Percentiles rank a stretch among this genome's conserved stretches.
Evolutionary conservation across 2,329 filamentous ascomycete species (phyloP).

Genomic region (Pyricularia sp.): DNA sequence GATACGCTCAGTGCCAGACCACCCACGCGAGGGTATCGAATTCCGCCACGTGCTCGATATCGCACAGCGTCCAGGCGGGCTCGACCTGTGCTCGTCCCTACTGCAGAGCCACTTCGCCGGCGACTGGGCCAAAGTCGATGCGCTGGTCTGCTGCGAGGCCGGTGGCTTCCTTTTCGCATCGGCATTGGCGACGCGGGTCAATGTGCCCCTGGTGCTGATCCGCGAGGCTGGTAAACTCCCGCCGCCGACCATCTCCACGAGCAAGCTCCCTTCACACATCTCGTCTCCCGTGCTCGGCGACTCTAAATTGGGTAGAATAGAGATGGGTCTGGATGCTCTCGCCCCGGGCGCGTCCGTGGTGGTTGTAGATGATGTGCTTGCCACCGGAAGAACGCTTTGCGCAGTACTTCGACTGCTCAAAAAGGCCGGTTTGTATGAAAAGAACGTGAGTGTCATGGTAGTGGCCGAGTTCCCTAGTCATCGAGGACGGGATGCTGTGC

Average conservation of each 20-base stretch:
- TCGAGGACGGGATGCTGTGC: conserved; percentile 33
- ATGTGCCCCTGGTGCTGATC: conserved; percentile 33
- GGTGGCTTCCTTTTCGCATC: conserved; percentile 45
- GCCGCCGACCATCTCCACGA: conserved; percentile 35
- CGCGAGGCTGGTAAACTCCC: conserved; percentile 47
- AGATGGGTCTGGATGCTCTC: conserved; percentile 33
- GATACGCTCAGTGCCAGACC: conserved; percentile 33
- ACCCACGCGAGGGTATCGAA: conserved; percentile 34
- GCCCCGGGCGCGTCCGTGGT: conserved; percentile 28
- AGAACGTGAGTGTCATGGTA: conserved; percentile 34
- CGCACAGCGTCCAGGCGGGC: conserved; percentile 33
- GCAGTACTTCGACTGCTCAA: conserved; percentile 35
- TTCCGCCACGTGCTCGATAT: conserved; percentile 49
- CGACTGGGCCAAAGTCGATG: conserved; percentile 21
- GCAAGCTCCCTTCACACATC: conserved; percentile 37
- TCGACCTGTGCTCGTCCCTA: conserved; percentile 36
- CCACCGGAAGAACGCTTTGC: conserved; percentile 40
- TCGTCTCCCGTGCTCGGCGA: conserved; percentile 23
- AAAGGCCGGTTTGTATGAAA: conserved; percentile 24
- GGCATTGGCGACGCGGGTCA: conserved; percentile 27
- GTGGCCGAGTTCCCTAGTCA: conserved; percentile 46
- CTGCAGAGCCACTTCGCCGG: conserved; percentile 30
- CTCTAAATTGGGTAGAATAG: conserved; percentile 24
- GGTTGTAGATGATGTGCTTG: conserved; percentile 48
- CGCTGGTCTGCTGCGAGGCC: conserved; percentile 39